phyloP scores from a whole-genome alignment of 345 rosid genomes.

The Brassica cretica region DNA sequence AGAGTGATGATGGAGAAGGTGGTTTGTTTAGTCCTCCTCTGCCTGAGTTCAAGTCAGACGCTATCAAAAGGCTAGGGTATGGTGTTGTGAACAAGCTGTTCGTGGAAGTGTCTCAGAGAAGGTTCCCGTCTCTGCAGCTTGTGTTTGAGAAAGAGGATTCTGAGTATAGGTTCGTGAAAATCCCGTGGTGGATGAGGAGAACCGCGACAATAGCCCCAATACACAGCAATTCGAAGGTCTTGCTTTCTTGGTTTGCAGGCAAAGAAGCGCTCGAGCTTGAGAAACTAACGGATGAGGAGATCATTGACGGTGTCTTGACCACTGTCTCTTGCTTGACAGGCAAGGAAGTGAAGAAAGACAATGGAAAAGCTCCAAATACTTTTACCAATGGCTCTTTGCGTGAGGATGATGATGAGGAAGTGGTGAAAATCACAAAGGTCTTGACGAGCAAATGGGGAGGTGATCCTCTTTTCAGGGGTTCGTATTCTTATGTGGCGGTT shows the following conservation, averaged over 20 bases:
- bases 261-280: conserved; percentile 91
- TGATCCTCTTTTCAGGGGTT: conserved; percentile 86
- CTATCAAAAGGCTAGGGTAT: conserved; percentile 77
- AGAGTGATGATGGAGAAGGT: conserved; percentile 40
- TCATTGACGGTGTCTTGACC: conserved; percentile 59
- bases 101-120: conserved; percentile 41
- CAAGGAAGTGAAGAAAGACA: conserved; percentile 33
- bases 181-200: conserved; percentile 97
- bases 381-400: conserved; percentile 53
- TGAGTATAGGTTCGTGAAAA: conserved; percentile 50
- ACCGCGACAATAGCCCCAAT: conserved; percentile 80
- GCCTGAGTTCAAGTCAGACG: conserved; percentile 72
- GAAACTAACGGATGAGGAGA: conserved; percentile 68
- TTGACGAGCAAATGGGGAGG: conserved; percentile 89
- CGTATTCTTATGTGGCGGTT: conserved; percentile 80
- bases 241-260: conserved; percentile 96
- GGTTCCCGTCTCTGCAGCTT: conserved; percentile 72
- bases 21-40: conserved; percentile 78
- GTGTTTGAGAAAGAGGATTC: conserved; percentile 63
- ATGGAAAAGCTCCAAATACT: not conserved
- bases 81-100: conserved; percentile 97
- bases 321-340: conserved; percentile 56
- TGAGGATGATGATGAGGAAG: conserved; percentile 36
- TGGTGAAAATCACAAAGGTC: conserved; percentile 48
- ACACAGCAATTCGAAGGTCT: conserved; percentile 63